phyloP scores from a whole-genome alignment of 768 basidiomycete species.

The Lentinula raphanica region DNA sequence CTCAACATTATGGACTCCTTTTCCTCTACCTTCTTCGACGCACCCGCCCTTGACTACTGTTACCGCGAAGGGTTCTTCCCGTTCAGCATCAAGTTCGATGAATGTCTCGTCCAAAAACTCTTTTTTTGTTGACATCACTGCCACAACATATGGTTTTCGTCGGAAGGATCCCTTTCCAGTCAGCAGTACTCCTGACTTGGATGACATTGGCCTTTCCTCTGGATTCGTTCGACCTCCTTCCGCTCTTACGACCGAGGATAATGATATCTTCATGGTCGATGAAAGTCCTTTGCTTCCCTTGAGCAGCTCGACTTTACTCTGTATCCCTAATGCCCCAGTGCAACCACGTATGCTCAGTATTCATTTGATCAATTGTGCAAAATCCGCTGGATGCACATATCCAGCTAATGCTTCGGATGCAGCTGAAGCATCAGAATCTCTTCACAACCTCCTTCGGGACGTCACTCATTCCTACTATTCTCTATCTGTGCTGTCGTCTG shows the following conservation, averaged over 20 bases:
- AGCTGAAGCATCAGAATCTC: constrained; percentile 29
- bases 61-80: constrained; percentile 17
- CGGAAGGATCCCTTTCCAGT: constrained; percentile 34
- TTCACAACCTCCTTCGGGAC: constrained; percentile 35
- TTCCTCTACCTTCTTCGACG: constrained; percentile 23
- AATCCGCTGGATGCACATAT: constrained; percentile 35
- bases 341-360: constrained; percentile 46
- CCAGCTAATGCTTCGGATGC: constrained; percentile 20
- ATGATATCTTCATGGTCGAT: constrained; percentile 17
- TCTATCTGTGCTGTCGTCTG: constrained; percentile 54
- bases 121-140: constrained; percentile 41
- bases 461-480: constrained; percentile 68
- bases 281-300: constrained; percentile 45
- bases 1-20: constrained; percentile 55
- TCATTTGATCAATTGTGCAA: constrained; percentile 51
- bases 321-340: constrained; percentile 34
- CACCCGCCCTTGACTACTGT: background rate
- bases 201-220: constrained; percentile 30
- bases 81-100: constrained; percentile 18
- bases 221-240: constrained; percentile 29
- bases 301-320: constrained; percentile 52
- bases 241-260: constrained; percentile 16
- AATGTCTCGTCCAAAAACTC: constrained; percentile 15
- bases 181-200: constrained; percentile 26
- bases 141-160: constrained; percentile 46